Conservation (phyloP, 2,329 filamentous ascomycete species). For the Neocatenulostroma microsporum region DNA sequence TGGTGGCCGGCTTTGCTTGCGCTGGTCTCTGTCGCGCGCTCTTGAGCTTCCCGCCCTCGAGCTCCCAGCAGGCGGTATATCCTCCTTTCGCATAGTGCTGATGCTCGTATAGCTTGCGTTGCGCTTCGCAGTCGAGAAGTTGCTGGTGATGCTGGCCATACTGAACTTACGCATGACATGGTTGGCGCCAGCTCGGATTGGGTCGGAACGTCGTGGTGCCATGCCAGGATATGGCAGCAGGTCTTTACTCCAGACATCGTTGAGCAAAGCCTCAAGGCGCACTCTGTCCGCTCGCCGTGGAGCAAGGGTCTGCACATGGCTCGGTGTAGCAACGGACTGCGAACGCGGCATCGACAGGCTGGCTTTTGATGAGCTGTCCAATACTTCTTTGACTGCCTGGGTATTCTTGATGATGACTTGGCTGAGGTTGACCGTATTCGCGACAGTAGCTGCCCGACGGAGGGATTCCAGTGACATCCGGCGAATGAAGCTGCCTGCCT, state of each 20-base stretch:
- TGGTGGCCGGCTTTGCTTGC: not conserved
- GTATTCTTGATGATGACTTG: conserved; percentile 87
- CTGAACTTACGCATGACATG: conserved; percentile 84
- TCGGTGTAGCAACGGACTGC: conserved; percentile 67
- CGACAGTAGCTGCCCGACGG: conserved; percentile 67
- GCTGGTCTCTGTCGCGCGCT: not conserved
- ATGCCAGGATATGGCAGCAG: conserved; percentile 77
- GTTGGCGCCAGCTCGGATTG: conserved; percentile 70
- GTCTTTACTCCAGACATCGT: conserved; percentile 79
- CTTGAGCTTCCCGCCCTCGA: not conserved
- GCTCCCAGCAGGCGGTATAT: conserved; percentile 16
- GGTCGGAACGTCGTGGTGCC: conserved; percentile 56
- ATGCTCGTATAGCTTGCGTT: conserved; percentile 51
- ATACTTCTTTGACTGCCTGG: conserved; percentile 54
- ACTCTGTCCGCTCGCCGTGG: conserved; percentile 68
- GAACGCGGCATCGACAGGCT: conserved; percentile 63
- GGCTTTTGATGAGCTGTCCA: conserved; percentile 35
- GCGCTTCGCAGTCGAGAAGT: conserved; percentile 66
- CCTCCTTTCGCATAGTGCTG: conserved; percentile 23
- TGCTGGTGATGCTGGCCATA: conserved; percentile 67
- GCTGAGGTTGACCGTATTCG: conserved; percentile 57
- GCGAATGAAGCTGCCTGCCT: conserved; percentile 56
- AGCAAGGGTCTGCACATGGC: conserved; percentile 60
- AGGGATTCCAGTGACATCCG: conserved; percentile 56
- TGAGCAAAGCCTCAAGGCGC: conserved; percentile 63